Base-by-base conservation (phyloP, 1,284 basidiomycete genomes). In the Wallemia mellicola region DNA sequence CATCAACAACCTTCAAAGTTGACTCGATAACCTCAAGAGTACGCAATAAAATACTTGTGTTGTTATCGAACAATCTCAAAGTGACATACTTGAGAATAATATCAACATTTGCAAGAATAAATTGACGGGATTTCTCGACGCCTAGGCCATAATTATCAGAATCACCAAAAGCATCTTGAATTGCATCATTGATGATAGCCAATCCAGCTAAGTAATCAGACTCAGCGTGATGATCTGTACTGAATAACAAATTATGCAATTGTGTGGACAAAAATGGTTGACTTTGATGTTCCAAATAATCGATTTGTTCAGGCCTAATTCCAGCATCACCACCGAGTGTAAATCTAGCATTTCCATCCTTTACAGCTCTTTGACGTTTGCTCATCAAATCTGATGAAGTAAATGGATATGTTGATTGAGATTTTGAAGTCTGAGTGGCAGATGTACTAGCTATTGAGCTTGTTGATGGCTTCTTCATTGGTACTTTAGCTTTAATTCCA, bases 201-300 rank as follows among this genome's bases (percentile, higher is more conserved):
- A 98, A 72, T 0, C 83, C 94, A 25, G 77, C 74, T 61, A 95
- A 77, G 66, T 84, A 83, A 68, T 98, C 94, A 66, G 89, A 91
- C 64, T 98, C 83, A 1, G 89, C 86, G 64, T 84, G 86, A 69
- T 98, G 92, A 67, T 95, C 92, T 64, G 85, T 86, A 67, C 89
- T 94, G 73, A 98, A 99, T 55, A 98, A 75, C 32, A 79, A 78
- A 2, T 76, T 71, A n/a, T 83, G 69, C 2, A 96, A 71, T 3
- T 87, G 83, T 61, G 81, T 80, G 14, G 83, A 82, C 15, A 79
- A 75, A 65, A 85, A 77, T 1, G 80, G 76, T 64, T 94, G 88
- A 84, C 95, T 94, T 69, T 98, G 94, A 63, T 77, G 77, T 63
- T 88, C 83, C 33, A 99, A 74, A 15, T 82, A 73, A 57, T 96